phyloP scores from a whole-genome alignment of 352 stramenopile genomes.

The Phytophthora tubulina region DNA sequence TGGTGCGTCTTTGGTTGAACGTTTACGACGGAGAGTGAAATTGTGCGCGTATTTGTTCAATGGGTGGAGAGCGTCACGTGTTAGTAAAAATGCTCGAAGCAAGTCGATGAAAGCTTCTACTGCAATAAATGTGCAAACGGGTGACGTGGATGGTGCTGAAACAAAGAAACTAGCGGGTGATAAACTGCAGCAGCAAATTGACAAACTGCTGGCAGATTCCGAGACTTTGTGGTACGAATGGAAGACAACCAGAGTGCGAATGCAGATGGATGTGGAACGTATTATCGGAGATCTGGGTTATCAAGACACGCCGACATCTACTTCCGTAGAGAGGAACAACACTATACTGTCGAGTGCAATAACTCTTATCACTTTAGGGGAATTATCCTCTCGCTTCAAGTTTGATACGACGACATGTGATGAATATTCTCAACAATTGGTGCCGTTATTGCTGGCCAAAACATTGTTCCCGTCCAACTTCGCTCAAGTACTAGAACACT shows the following conservation, averaged over 20 bases:
- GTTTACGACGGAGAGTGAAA: slow-evolving; percentile 36
- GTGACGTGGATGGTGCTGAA: background rate
- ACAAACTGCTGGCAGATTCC: slow-evolving; percentile 22
- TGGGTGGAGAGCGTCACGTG: slow-evolving; percentile 25
- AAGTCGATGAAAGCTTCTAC: slow-evolving; percentile 16
- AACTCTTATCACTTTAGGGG: slow-evolving; percentile 15
- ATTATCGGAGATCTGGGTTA: slow-evolving; percentile 28
- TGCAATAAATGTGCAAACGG: background rate
- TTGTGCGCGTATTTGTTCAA: slow-evolving; percentile 39
- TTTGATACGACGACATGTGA: background rate
- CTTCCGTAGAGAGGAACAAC: background rate
- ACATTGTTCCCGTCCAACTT: slow-evolving; percentile 47
- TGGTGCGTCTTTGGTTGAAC: slow-evolving; percentile 29
- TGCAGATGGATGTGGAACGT: slow-evolving; percentile 30
- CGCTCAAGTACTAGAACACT: slow-evolving; percentile 21
- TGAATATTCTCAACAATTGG: background rate
- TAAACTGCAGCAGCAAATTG: slow-evolving; percentile 17
- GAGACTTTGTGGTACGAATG: slow-evolving; percentile 63
- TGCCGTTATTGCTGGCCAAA: slow-evolving; percentile 50
- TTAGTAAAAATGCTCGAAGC: slow-evolving; percentile 1
- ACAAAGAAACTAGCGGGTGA: slow-evolving; percentile 16
- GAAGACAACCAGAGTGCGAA: slow-evolving; percentile 43
- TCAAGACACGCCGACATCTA: slow-evolving; percentile 10
- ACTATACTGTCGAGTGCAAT: slow-evolving; percentile 2
- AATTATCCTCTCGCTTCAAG: slow-evolving; percentile 10